These are phyloP conservation scores for Dryadomyces quercivorus DNA, from an alignment of 2,329 filamentous ascomycete species.

Conservation along the genomic window DNA sequence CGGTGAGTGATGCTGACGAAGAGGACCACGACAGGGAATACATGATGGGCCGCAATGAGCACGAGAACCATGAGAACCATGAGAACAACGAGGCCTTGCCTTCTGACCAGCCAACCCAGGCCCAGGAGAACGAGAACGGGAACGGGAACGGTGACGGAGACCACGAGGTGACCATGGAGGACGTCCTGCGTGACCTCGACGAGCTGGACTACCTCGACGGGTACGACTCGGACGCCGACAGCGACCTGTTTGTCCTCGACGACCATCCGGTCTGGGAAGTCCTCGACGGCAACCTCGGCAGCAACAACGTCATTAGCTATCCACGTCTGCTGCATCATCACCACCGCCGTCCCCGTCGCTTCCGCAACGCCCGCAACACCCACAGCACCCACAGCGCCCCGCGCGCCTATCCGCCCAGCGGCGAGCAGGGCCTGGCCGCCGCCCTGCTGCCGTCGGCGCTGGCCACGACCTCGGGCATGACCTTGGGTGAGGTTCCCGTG, in stretches of 20 bases:
- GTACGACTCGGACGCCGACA: conserved; percentile 5
- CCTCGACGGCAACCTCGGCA: neutral
- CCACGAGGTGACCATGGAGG: neutral
- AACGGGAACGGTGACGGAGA: no score
- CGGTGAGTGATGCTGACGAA: conserved; percentile 18
- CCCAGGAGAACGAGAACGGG: neutral
- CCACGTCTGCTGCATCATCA: neutral
- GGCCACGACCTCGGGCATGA: neutral
- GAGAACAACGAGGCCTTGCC: neutral
- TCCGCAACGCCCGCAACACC: no score
- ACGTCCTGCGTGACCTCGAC: conserved; percentile 11
- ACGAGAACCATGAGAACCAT: neutral
- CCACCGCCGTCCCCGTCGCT: neutral
- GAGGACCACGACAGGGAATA: conserved; percentile 15
- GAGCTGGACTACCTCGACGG: conserved; percentile 7
- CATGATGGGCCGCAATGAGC: neutral
- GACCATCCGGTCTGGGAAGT: neutral
- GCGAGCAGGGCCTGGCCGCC: neutral
- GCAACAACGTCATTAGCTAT: neutral
- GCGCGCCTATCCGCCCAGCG: neutral
- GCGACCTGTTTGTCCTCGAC: neutral
- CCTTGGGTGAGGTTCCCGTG: neutral
- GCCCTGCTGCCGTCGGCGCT: no score
- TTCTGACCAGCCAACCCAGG: neutral
- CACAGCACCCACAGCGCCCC: no score